Conservation (phyloP, 1,284 basidiomycete genomes). For the Amylostereum areolatum region DNA sequence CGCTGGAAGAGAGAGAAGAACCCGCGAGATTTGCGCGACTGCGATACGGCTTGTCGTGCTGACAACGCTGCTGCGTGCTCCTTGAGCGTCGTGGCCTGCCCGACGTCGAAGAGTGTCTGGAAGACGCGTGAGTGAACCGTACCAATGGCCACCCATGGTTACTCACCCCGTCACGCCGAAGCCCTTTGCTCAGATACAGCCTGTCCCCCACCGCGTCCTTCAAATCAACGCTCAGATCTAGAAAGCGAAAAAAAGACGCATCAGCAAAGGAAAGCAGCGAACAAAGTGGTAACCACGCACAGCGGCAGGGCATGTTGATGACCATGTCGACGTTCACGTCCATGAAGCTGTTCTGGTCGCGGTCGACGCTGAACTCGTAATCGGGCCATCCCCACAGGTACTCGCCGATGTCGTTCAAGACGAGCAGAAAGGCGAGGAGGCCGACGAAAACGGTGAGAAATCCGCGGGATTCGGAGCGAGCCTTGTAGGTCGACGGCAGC, state of each 20-base stretch:
- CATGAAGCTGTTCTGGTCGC: conserved; percentile 54
- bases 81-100: conserved; percentile 74
- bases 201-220: conserved; percentile 91
- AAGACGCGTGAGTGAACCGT: background rate
- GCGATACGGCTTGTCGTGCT: conserved; percentile 60
- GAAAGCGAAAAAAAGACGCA: conserved; percentile 1
- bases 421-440: conserved; percentile 65
- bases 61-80: conserved; percentile 62
- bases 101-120: conserved; percentile 78
- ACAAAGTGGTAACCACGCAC: conserved; percentile 42
- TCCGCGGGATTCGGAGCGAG: conserved; percentile 82
- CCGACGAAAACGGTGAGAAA: conserved; percentile 81
- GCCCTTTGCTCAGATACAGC: conserved; percentile 77
- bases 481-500: conserved; percentile 82
- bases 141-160: background rate
- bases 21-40: conserved; percentile 67
- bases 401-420: conserved; percentile 85
- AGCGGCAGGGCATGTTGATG: conserved; percentile 88
- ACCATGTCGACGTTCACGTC: conserved; percentile 87
- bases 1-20: conserved; percentile 53
- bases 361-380: conserved; percentile 81
- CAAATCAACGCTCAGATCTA: conserved; percentile 84
- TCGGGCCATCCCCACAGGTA: conserved; percentile 91
- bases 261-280: background rate
- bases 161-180: conserved; percentile 82